phyloP scores from a whole-genome alignment of 2,329 filamentous ascomycete species.

The Penicillium vulpinum region DNA sequence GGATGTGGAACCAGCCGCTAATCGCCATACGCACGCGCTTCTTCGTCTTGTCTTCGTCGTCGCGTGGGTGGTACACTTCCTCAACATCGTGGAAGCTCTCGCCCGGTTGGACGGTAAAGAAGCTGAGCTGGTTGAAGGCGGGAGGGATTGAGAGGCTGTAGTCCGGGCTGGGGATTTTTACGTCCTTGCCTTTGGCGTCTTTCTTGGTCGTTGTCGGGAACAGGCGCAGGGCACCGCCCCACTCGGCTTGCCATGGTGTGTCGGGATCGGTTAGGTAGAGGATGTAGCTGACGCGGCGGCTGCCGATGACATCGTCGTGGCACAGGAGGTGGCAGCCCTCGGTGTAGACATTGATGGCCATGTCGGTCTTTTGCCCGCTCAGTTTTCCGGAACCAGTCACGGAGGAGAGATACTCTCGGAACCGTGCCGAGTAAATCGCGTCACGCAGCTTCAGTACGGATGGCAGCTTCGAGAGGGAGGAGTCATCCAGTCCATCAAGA shows the following conservation, averaged over 20 bases:
- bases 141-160: constrained; percentile 82
- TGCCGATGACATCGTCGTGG: constrained; percentile 99
- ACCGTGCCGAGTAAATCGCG: constrained; percentile 85
- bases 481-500: constrained; percentile 87
- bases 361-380: constrained; percentile 93
- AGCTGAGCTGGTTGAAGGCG: constrained; percentile 95
- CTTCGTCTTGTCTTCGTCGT: constrained; percentile 60
- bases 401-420: constrained; percentile 82
- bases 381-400: constrained; percentile 85
- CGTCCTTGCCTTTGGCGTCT: constrained; percentile 69
- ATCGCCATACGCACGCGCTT: constrained; percentile 85
- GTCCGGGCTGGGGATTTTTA: constrained; percentile 78
- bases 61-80: constrained; percentile 80
- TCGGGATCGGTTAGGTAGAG: constrained; percentile 94
- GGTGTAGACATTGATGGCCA: constrained; percentile 98
- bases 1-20: constrained; percentile 98
- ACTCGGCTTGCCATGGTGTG: constrained; percentile 81
- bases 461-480: constrained; percentile 79
- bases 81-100: constrained; percentile 99
- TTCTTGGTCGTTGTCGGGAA: constrained; percentile 70
- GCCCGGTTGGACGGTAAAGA: constrained; percentile 98
- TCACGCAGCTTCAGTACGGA: constrained; percentile 91
- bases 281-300: constrained; percentile 91
- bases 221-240: constrained; percentile 87
- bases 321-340: constrained; percentile 93